phyloP scores from a whole-genome alignment of 257 asterid genomes.

The Penstemon newberryi region DNA sequence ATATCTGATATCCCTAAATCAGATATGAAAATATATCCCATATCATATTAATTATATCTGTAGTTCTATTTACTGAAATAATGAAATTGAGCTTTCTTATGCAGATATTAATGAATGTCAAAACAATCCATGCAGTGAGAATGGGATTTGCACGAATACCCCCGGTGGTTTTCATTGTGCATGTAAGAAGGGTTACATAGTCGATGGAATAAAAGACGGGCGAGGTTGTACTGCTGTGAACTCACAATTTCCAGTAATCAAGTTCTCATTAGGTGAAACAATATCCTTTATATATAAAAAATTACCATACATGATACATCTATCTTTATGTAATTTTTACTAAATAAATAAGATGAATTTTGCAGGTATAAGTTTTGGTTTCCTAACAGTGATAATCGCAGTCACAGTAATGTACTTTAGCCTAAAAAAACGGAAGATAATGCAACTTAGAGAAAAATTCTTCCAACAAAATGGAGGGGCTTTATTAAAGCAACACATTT shows the following conservation, averaged over 20 bases:
- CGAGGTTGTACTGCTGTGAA: slow-evolving; percentile 29
- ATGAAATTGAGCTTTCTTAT: too few relatives aligned
- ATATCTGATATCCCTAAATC: too few relatives aligned
- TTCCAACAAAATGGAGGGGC: slow-evolving; percentile 52
- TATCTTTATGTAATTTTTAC: neutral
- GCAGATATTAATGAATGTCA: slow-evolving; percentile 40
- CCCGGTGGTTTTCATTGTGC: slow-evolving; percentile 31
- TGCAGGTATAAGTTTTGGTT: slow-evolving; percentile 23
- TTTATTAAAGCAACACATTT: slow-evolving; percentile 41
- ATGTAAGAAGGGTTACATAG: slow-evolving; percentile 35
- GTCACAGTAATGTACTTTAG: slow-evolving; percentile 19
- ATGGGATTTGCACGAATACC: slow-evolving; percentile 29
- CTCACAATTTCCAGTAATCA: slow-evolving; percentile 32
- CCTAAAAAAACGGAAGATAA: slow-evolving; percentile 22
- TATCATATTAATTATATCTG: too few relatives aligned
- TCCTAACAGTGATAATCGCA: slow-evolving; percentile 12
- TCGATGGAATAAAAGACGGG: slow-evolving; percentile 34
- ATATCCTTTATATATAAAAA: neutral
- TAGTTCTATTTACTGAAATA: too few relatives aligned
- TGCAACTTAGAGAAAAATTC: slow-evolving; percentile 37
- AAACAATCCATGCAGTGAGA: slow-evolving; percentile 30
- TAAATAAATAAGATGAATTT: neutral
- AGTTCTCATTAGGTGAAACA: slow-evolving; percentile 40
- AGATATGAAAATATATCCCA: too few relatives aligned
- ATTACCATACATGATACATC: neutral